These are phyloP conservation scores for Tirmania nivea DNA, from an alignment of 495 filamentous ascomycete species.

Conservation along the genomic window DNA sequence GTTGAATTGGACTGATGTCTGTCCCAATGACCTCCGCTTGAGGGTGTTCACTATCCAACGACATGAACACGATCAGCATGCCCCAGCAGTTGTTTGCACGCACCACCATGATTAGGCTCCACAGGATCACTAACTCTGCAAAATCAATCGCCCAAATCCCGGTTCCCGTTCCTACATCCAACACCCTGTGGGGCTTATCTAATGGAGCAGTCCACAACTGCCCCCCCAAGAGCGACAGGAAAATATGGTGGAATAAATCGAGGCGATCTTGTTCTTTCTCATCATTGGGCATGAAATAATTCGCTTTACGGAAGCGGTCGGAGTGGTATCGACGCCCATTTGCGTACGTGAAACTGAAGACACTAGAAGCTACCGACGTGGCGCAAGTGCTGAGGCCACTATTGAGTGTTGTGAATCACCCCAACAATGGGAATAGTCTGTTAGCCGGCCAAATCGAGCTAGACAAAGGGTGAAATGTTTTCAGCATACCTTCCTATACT, in stretches of 20 bases:
- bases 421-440: background rate
- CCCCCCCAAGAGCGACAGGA: no score
- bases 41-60: constrained; percentile 25
- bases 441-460: background rate
- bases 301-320: constrained; percentile 25
- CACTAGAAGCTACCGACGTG: no score
- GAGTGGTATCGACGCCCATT: constrained; percentile 37
- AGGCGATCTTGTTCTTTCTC: constrained; percentile 43
- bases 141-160: no score
- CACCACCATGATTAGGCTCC: background rate
- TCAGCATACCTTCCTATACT: constrained; percentile 19
- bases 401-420: constrained; percentile 9
- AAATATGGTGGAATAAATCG: constrained; percentile 41
- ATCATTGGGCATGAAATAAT: constrained; percentile 38
- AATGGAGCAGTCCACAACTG: no score
- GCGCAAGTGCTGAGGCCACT: constrained; percentile 8
- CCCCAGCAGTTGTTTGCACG: no score
- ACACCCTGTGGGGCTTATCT: no score
- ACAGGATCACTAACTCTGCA: background rate
- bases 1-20: constrained; percentile 43
- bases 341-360: constrained; percentile 20
- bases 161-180: no score
- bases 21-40: constrained; percentile 34
- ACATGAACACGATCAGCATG: background rate
- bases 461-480: constrained; percentile 15